Base-by-base conservation (phyloP, 164 flowering plant genomes). In the Nelumbo lutea region DNA sequence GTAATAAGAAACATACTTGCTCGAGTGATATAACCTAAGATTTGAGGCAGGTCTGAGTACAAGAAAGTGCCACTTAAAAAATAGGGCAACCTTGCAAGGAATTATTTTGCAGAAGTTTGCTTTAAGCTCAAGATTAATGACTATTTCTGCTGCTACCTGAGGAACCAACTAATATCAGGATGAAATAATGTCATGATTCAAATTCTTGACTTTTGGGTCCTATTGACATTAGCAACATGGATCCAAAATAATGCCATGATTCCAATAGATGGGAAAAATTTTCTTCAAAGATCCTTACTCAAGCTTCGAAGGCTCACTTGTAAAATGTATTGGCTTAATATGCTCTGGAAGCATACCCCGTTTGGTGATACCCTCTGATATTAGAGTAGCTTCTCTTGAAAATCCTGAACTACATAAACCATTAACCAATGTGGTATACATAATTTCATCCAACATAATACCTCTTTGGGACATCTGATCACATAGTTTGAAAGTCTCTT, bases 371-470 rank as follows among this genome's bases (percentile, higher is more conserved):
- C 57, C 57, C 15, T 53, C 57, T 11, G 57, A 53, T 53, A 53
- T 53, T 53, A 53, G 14, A 53, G 14, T 53, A 53, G 57, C 57
- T 53, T 53, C 57, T 53, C 14, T 53, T 4, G 14, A 2, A 11
- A 53, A 11, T 53, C 57, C 57, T 11, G 57, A 53, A 53, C 14
- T 53, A 53, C 57, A 53, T 76, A 71, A 73, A 40, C 74, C 71
- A 59, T 78, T 51, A 73, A 83, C 72, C 75, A 83, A 76, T 27
- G 81, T 76, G 43, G 84, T 81, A 65, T 81, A 76, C 51, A 79
- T 70, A 75, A 79, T 65, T 52, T 79, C 86, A 68, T 83, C 81
- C 47, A 76, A 57, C n/a, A 70, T 9, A 11, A 76, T 15, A 69
- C 73, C 84, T 64, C 15, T 56, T 1, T 66, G 62, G 2, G 74